Evolutionary conservation across 1,284 basidiomycete species (phyloP), one percentile per base, ranked within the genome.

Genomic region (Leccinum fallax): DNA sequence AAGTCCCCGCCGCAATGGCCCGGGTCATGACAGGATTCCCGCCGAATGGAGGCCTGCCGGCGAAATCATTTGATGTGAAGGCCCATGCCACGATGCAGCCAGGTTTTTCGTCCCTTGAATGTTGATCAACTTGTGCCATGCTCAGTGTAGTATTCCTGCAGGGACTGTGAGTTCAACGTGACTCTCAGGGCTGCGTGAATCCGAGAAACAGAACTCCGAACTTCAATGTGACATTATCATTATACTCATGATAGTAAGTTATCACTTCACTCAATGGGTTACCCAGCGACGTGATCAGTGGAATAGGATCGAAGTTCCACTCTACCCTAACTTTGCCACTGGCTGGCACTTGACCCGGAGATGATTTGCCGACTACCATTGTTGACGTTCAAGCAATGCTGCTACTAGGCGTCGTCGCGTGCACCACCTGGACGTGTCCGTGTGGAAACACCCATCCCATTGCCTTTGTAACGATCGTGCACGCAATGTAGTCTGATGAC

Each of bases 401-500:
- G 32, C 32, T 34, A 11, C 43, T 43, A 21, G 19, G 43, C 19
- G 19, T 21, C 19, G 11, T 46, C 19, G 11, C 19, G 10, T 21
- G 19, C 19, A 46, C 11, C 4, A 46, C 43, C 11, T 19, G 11
- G 43, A 57, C 30, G 26, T 53, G 63, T 30, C 60, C 60, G 57
- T 63, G 63, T 13, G 72, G 69, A 16, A 63, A 71, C 2, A 71
- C 2, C 73, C 70, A 73, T 21, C 64, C 63, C 19, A 67, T 51
- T 19, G 71, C 46, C 46, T 51, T 64, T 15, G 62, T 55, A 34
- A 66, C 38, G 46, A 75, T 40, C 6, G 53, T 53, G 28, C 64
- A 71, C 2, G 63, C 13, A 48, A 48, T 24, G 21, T 15, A 48
- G 21, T 24, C 21, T 48, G 13, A 21, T 48, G 46, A 8, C 7